Percentiles rank a stretch among this genome's conserved stretches.
phyloP scores from a whole-genome alignment of 2,329 filamentous ascomycete genomes.

The Dactylellina cionopaga region DNA sequence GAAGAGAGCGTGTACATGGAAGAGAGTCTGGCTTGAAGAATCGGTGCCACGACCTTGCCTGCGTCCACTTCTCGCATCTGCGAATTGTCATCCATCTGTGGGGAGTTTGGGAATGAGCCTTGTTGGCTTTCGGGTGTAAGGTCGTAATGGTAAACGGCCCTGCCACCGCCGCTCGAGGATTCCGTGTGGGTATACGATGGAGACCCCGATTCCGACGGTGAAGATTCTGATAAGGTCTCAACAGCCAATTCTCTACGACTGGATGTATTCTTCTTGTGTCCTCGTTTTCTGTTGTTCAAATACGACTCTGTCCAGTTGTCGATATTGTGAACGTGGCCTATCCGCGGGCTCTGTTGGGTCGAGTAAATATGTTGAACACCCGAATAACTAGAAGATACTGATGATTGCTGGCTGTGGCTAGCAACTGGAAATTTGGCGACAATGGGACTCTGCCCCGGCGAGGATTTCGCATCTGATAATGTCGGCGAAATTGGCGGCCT shows the following conservation, averaged over 20 bases:
- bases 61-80: constrained; percentile 45
- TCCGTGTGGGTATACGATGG: constrained; percentile 49
- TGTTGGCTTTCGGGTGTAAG: constrained; percentile 49
- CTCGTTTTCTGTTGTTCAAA: constrained; percentile 40
- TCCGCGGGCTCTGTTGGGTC: constrained; percentile 25
- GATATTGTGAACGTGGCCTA: constrained; percentile 32
- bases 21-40: constrained; percentile 44
- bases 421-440: constrained; percentile 13
- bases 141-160: constrained; percentile 44
- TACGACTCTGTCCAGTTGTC: constrained; percentile 51
- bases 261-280: constrained; percentile 27
- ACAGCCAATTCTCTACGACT: constrained; percentile 15
- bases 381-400: constrained; percentile 21
- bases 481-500: constrained; percentile 46
- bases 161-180: constrained; percentile 22
- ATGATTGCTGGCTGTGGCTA: constrained; percentile 31
- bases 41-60: constrained; percentile 21
- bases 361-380: constrained; percentile 26
- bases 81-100: constrained; percentile 28
- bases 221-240: constrained; percentile 37
- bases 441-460: constrained; percentile 33
- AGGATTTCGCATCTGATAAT: constrained; percentile 24
- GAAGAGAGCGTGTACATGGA: constrained; percentile 48
- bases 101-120: constrained; percentile 44
- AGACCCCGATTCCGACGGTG: constrained; percentile 43